These are phyloP conservation scores for Cordyceps cicadae DNA, from an alignment of 2,329 filamentous ascomycete species.

Conservation along the genomic window DNA sequence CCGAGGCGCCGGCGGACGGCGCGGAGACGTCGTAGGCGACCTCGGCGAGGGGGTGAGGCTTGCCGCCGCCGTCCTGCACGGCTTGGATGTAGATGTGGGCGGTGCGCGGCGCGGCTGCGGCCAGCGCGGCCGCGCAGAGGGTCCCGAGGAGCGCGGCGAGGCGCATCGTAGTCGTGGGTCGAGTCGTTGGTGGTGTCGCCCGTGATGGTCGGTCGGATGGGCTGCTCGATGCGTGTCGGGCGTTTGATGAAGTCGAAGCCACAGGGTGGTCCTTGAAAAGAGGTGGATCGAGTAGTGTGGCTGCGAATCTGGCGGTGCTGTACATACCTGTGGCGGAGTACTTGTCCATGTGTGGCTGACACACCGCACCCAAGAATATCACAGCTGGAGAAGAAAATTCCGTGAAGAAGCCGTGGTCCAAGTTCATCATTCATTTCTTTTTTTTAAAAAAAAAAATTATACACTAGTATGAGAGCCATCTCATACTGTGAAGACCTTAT, in stretches of 20 bases:
- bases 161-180: slow-evolving; percentile 30
- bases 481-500: no score
- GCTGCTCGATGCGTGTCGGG: background rate
- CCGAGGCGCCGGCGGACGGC: slow-evolving; percentile 31
- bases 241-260: background rate
- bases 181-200: background rate
- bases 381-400: no score
- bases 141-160: slow-evolving; percentile 31
- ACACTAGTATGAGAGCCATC: no score
- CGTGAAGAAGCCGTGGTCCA: no score
- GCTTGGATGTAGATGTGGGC: slow-evolving; percentile 48
- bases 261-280: background rate
- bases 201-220: background rate
- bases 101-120: slow-evolving; percentile 33
- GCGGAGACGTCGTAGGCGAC: slow-evolving; percentile 45
- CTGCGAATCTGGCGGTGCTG: background rate
- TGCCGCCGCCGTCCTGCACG: slow-evolving; percentile 27
- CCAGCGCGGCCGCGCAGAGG: slow-evolving; percentile 34
- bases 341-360: no score
- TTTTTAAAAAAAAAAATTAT: no score
- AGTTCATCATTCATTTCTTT: no score
- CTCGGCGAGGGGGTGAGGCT: slow-evolving; percentile 43
- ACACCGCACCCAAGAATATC: no score
- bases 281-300: background rate
- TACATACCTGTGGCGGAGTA: no score